Base-by-base conservation (phyloP, 257 asterid species). In the Osmanthus fragrans region DNA sequence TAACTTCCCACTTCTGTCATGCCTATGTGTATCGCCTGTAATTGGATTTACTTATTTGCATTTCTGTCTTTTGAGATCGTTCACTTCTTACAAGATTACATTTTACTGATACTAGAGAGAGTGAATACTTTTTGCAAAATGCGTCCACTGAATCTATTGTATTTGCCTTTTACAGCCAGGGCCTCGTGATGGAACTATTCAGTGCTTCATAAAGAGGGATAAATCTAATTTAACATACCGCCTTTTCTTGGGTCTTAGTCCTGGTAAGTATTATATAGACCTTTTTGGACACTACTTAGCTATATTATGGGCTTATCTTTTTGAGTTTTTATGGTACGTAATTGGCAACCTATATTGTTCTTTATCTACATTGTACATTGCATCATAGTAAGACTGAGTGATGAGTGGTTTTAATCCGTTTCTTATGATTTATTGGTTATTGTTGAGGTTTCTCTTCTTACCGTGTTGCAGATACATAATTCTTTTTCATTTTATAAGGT, bases 151-250 rank as follows among this genome's bases (percentile, higher is more conserved):
- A 45, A 45, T 45, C 19, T 13, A 13, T n/a, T 16, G 7, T 47
- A 47, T 47, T 47, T 74, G 33, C 47, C 33, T 7, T 71, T 69
- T 76, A 8, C 86, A 87, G 91, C 91, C 91, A 8, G 93, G 93
- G 37, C 73, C 80, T 79, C 90, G 90, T 51, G 93, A 89, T 73
- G 91, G 90, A 70, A 79, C 86, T 39, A 87, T 89, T 29, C 93
- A 89, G 56, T 89, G 93, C 88, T 89, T 89, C 83, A 87, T 89
- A 58, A 89, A 89, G 86, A 85, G 93, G 79, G 88, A 89, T 82
- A 89, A 84, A 74, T 89, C 90, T 70, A 85, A 87, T 39, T 75
- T 84, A 70, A 89, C 87, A 15, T 89, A 89, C 77, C 93, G 83
- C 78, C 91, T 89, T 58, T 89, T 85, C 78, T 79, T 89, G 77